Evolutionary conservation across 75 land plant species (phyloP).

Genomic region (Selaginella moellendorffii): DNA sequence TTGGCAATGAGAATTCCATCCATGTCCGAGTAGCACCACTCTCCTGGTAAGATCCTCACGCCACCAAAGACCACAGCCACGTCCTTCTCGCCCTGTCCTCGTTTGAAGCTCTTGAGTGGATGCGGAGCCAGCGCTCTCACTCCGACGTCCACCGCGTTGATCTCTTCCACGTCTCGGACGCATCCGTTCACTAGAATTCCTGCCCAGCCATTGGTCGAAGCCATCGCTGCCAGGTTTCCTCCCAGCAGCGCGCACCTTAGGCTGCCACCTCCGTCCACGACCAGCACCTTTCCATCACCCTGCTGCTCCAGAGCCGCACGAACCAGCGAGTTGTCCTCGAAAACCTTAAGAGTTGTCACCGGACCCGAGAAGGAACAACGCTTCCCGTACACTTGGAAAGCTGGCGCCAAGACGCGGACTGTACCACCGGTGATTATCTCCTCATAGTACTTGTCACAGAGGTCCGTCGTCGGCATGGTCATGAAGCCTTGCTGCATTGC

Average conservation of each 20-base stretch:
- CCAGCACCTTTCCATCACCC: constrained; percentile 58
- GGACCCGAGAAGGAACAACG: constrained; percentile 50
- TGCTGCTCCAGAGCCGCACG: constrained; percentile 47
- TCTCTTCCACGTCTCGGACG: constrained; percentile 77
- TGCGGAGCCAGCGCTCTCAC: constrained; percentile 64
- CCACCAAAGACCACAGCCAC: constrained; percentile 45
- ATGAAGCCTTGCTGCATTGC: constrained; percentile 31
- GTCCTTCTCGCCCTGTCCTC: constrained; percentile 50
- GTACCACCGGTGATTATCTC: constrained; percentile 38
- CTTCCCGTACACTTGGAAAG: constrained; percentile 48
- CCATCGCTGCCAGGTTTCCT: constrained; percentile 53
- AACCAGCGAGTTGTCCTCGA: constrained; percentile 79
- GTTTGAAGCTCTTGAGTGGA: constrained; percentile 62
- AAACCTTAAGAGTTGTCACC: constrained; percentile 60
- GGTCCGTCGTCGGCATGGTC: constrained; percentile 41
- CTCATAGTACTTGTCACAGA: constrained; percentile 44
- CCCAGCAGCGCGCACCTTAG: constrained; percentile 67
- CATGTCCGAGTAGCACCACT: constrained; percentile 74
- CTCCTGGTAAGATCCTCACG: constrained; percentile 41
- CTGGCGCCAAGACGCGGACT: constrained; percentile 44
- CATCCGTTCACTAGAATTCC: constrained; percentile 75
- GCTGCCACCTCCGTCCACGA: constrained; percentile 85
- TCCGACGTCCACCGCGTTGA: constrained; percentile 55
- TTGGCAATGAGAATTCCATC: constrained; percentile 71
- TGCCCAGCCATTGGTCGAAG: constrained; percentile 58